Conservation (phyloP, 164 flowering plant genomes). For the Houttuynia cordata region DNA sequence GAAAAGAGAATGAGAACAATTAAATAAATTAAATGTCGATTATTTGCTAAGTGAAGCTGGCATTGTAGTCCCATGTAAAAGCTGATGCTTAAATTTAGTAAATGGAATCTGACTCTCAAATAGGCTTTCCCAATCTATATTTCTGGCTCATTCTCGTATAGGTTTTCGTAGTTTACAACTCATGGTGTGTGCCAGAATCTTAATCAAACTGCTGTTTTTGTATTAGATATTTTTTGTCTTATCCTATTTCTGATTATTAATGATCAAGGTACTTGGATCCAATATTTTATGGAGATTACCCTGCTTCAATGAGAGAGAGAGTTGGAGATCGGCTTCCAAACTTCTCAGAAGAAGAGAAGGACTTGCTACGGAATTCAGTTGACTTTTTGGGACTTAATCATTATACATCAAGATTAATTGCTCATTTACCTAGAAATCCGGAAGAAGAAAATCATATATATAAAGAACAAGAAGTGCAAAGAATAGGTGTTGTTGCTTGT, state of each 20-base stretch:
- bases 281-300: slow-evolving; percentile 73
- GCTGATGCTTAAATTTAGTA: no score
- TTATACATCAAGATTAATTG: slow-evolving; percentile 68
- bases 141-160: no score
- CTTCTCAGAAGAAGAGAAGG: slow-evolving; percentile 55
- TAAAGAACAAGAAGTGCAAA: slow-evolving; percentile 46
- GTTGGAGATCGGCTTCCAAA: slow-evolving; percentile 67
- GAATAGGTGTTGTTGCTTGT: slow-evolving; percentile 37
- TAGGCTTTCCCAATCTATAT: no score
- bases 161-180: not conserved
- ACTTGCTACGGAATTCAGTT: slow-evolving; percentile 34
- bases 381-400: slow-evolving; percentile 91
- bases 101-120: no score
- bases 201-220: not conserved
- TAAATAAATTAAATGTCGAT: no score
- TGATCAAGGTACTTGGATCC: slow-evolving; percentile 67
- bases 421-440: slow-evolving; percentile 23
- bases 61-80: no score
- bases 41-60: no score
- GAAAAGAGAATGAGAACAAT: no score
- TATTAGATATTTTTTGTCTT: not conserved
- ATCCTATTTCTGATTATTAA: not conserved
- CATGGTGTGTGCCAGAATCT: not conserved
- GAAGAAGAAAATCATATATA: slow-evolving; percentile 38
- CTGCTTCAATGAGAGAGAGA: slow-evolving; percentile 58